These are phyloP conservation scores for Fusarium redolens DNA, from an alignment of 2,329 filamentous ascomycete species.

Conservation along the genomic window DNA sequence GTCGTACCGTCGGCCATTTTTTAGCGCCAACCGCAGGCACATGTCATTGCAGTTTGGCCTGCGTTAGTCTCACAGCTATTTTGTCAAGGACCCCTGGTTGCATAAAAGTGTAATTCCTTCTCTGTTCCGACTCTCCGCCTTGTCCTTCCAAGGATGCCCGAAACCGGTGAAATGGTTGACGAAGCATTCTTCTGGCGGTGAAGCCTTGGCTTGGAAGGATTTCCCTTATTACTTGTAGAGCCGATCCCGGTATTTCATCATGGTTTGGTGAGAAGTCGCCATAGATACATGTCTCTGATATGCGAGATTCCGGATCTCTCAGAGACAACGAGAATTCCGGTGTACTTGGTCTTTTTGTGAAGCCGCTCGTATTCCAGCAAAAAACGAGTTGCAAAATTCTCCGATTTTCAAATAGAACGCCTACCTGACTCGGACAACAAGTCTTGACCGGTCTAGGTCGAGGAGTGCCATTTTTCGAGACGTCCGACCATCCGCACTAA, in stretches of 20 bases:
- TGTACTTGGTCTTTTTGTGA: not conserved
- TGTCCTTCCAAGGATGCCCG: slow-evolving; percentile 6
- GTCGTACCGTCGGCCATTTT: slow-evolving; percentile 24
- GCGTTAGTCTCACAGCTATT: slow-evolving; percentile 30
- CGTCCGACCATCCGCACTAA: slow-evolving; percentile 37
- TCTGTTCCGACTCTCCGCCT: slow-evolving; percentile 10
- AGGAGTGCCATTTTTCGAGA: slow-evolving; percentile 31
- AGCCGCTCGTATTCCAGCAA: not conserved
- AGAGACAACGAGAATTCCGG: not conserved
- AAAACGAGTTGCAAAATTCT: slow-evolving; percentile 2
- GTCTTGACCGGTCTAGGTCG: slow-evolving; percentile 30
- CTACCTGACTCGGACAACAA: slow-evolving; percentile 26
- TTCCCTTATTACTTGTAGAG: not conserved
- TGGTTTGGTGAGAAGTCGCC: slow-evolving; percentile 12
- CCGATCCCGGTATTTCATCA: slow-evolving; percentile 10
- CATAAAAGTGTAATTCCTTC: slow-evolving; percentile 10
- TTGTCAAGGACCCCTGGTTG: slow-evolving; percentile 25
- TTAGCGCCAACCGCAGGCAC: slow-evolving; percentile 30
- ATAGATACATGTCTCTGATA: slow-evolving; percentile 2
- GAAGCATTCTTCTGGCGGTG: slow-evolving; percentile 25
- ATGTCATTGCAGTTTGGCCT: slow-evolving; percentile 32
- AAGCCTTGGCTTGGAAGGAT: not conserved
- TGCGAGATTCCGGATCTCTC: not conserved
- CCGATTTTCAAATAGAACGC: not conserved
- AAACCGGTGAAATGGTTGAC: slow-evolving; percentile 4